Evolutionary conservation across 2,329 filamentous ascomycete genomes (phyloP), one percentile per base, ranked within the genome.

Genomic region (Fusarium robinianum): DNA sequence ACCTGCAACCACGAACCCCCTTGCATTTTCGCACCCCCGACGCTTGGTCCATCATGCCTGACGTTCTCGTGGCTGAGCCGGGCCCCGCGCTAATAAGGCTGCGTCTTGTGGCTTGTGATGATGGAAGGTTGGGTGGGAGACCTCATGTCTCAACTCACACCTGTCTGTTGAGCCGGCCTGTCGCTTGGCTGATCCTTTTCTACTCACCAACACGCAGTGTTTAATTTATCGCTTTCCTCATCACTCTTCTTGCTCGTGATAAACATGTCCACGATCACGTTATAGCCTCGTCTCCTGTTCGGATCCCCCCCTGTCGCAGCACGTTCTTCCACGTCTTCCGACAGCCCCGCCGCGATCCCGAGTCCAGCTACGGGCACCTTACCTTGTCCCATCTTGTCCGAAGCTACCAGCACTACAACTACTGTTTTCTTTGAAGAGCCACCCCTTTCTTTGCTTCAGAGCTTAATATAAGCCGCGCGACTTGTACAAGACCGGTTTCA

Each of bases 31-130:
- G 14, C n/a, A 16, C 8, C 8, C 5, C 14, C 12, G 34, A 25
- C 46, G 57, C 57, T 57, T 34, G 46, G 57, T 29, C 51, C 58
- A 51, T 38, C 25, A 43, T 14, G 22, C 37, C 49, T 58, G 58
- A 61, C 58, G 53, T 61, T 26, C 27, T 19, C n/a, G 31, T 33
- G 24, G 27, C 33, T 42, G 38, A n/a, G n/a, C 29, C 46, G 29
- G 47, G 54, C 55, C 55, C 54, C 55, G 41, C 41, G 44, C 35
- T 44, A 31, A 31, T 15, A 29, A 21, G 22, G 33, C 10, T 26
- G 25, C 29, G 15, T 22, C 29, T 24, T 36, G 38, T 41, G 43
- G 39, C 43, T 51, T 45, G 46, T 61, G 51, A 55, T 35, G 51
- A 52, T 49, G 30, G 17, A 44, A n/a, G n/a, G n/a, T n/a, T 38